phyloP scores from a whole-genome alignment of 2,329 filamentous ascomycete species.

The Celoporthe dispersa region DNA sequence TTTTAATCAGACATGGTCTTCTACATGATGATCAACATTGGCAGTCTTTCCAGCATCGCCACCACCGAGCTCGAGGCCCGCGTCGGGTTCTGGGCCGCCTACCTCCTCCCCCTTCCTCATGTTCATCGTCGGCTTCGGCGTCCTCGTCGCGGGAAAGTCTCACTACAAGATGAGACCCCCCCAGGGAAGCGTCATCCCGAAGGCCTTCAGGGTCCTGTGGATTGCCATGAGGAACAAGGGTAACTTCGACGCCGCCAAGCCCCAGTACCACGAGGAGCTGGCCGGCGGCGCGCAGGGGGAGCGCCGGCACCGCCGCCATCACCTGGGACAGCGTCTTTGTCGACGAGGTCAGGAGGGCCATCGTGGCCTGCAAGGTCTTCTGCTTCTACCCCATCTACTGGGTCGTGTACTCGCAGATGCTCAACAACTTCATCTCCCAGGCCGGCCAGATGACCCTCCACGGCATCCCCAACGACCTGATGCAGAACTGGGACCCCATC shows the following conservation, averaged over 20 bases:
- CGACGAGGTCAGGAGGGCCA: slow-evolving; percentile 69
- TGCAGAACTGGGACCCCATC: slow-evolving; percentile 71
- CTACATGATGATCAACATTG: slow-evolving; percentile 77
- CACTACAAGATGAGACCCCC: slow-evolving; percentile 57
- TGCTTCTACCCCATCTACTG: slow-evolving; percentile 67
- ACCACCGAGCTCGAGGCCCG: slow-evolving; percentile 71
- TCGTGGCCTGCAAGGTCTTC: slow-evolving; percentile 74
- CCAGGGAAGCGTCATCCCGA: slow-evolving; percentile 66
- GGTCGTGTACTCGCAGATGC: slow-evolving; percentile 66
- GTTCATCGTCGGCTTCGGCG: slow-evolving; percentile 63
- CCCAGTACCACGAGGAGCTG: slow-evolving; percentile 71
- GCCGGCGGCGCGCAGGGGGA: slow-evolving; percentile 73
- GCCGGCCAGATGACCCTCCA: slow-evolving; percentile 60
- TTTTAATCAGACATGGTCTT: slow-evolving; percentile 52
- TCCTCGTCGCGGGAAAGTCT: slow-evolving; percentile 53
- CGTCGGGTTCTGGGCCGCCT: slow-evolving; percentile 71
- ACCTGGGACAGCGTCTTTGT: slow-evolving; percentile 73
- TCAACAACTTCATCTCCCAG: slow-evolving; percentile 68
- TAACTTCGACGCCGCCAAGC: slow-evolving; percentile 67
- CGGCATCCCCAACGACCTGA: slow-evolving; percentile 71
- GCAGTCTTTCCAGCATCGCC: slow-evolving; percentile 68
- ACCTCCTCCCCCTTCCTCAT: slow-evolving; percentile 60
- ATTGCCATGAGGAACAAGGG: slow-evolving; percentile 74
- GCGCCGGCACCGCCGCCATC: slow-evolving; percentile 52
- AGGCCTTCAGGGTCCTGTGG: slow-evolving; percentile 68